phyloP scores from a whole-genome alignment of 139 green algal species.

The Picochlorum sp. region DNA sequence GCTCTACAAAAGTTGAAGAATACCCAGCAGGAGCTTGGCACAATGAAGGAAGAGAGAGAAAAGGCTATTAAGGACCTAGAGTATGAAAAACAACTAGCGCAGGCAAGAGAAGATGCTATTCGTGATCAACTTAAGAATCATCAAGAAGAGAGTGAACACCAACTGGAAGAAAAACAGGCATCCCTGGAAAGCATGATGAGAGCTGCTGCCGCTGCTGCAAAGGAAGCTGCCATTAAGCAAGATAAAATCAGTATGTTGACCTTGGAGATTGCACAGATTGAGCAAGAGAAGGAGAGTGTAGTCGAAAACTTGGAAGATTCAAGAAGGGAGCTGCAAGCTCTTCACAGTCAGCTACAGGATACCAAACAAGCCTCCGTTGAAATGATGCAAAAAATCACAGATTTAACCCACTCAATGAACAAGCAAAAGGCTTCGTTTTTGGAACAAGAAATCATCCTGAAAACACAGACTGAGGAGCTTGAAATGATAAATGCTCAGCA shows the following conservation, averaged over 20 bases:
- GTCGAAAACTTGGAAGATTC: background rate
- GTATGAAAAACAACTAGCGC: background rate
- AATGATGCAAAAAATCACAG: background rate
- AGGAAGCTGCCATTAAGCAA: slow-evolving; percentile 7
- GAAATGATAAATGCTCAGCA: too few species aligned
- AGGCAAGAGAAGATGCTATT: background rate
- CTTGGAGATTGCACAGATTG: background rate
- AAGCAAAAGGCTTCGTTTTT: too few species aligned
- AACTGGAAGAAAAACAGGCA: slow-evolving; percentile 16
- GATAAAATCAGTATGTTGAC: background rate
- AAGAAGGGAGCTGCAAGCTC: background rate
- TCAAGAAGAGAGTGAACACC: slow-evolving; percentile 1
- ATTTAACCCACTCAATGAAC: background rate
- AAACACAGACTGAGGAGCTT: too few species aligned
- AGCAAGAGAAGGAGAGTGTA: background rate
- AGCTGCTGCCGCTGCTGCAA: slow-evolving; percentile 9
- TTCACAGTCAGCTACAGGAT: slow-evolving; percentile 7
- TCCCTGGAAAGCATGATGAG: slow-evolving; percentile 12
- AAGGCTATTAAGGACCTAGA: slow-evolving; percentile 1
- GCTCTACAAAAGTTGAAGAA: slow-evolving; percentile 10
- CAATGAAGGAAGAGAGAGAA: background rate
- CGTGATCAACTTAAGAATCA: background rate
- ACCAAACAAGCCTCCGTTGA: slow-evolving; percentile 4
- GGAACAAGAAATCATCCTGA: too few species aligned
- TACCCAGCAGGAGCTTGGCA: background rate